Evolutionary conservation across 1,284 basidiomycete species (phyloP).

Genomic region (Fomitiporia mediterranea): DNA sequence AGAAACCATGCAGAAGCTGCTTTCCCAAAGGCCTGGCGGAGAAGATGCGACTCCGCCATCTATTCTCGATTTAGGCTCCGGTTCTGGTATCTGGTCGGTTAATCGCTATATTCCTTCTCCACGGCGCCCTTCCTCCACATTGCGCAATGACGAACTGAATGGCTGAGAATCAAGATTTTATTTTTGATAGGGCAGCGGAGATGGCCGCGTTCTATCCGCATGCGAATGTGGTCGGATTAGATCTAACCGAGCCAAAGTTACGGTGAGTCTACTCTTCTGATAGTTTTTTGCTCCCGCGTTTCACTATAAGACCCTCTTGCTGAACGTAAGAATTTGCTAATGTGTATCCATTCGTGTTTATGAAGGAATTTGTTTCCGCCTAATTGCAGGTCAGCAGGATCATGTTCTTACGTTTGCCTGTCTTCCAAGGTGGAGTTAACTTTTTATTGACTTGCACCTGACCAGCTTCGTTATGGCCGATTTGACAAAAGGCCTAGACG

Average conservation of each 20-base stretch:
- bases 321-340: not conserved
- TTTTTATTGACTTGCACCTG: not conserved
- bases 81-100: constrained; percentile 20
- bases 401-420: not conserved
- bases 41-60: not conserved
- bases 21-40: not conserved
- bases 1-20: not conserved
- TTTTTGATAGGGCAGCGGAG: constrained; percentile 16
- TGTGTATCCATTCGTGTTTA: not conserved
- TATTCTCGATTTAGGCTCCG: constrained; percentile 18
- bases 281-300: not conserved
- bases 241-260: constrained; percentile 15
- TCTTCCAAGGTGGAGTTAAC: not conserved
- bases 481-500: constrained; percentile 13
- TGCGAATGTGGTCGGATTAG: constrained; percentile 15
- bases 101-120: not conserved
- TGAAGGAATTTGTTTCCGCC: constrained; percentile 2
- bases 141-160: not conserved
- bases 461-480: constrained; percentile 15
- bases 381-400: constrained; percentile 16
- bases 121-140: not conserved
- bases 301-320: not conserved
- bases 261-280: constrained; percentile 10
- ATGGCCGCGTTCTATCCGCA: constrained; percentile 18
- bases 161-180: not conserved